phyloP scores from a whole-genome alignment of 2,329 filamentous ascomycete species.

The Alternaria angustiovoidea region DNA sequence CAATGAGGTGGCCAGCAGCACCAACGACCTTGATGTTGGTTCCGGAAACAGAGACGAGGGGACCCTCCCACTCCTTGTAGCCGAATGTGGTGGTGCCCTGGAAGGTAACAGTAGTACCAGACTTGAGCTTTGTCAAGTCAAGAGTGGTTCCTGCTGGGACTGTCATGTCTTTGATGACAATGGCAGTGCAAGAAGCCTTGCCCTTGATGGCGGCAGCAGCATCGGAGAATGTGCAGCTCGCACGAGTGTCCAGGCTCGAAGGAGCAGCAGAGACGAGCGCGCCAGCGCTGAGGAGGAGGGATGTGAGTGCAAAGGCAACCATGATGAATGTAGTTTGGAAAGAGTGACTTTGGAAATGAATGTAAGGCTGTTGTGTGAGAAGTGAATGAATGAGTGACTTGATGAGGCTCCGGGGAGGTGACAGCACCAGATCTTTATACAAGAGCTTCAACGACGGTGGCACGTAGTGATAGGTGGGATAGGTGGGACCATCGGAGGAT shows the following conservation, averaged over 20 bases:
- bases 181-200: constrained; percentile 63
- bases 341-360: constrained; percentile 17
- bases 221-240: constrained; percentile 65
- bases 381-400: constrained; percentile 10
- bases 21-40: constrained; percentile 67
- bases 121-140: constrained; percentile 63
- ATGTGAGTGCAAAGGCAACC: constrained; percentile 32
- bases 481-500: background rate
- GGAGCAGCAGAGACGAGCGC: constrained; percentile 43
- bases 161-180: constrained; percentile 61
- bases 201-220: constrained; percentile 58
- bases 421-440: constrained; percentile 26
- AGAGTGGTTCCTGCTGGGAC: constrained; percentile 68
- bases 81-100: constrained; percentile 72
- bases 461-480: background rate
- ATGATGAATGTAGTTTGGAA: constrained; percentile 23
- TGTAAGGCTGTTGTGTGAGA: constrained; percentile 13
- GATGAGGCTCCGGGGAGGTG: background rate
- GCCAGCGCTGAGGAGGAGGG: constrained; percentile 37
- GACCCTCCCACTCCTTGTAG: constrained; percentile 71
- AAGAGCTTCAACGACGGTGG: background rate
- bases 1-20: constrained; percentile 62
- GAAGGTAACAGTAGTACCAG: constrained; percentile 67
- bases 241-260: constrained; percentile 38
- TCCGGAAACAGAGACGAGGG: constrained; percentile 69